Conservation (phyloP, 805 yeast genomes). For the Ogataea pilisensis region DNA sequence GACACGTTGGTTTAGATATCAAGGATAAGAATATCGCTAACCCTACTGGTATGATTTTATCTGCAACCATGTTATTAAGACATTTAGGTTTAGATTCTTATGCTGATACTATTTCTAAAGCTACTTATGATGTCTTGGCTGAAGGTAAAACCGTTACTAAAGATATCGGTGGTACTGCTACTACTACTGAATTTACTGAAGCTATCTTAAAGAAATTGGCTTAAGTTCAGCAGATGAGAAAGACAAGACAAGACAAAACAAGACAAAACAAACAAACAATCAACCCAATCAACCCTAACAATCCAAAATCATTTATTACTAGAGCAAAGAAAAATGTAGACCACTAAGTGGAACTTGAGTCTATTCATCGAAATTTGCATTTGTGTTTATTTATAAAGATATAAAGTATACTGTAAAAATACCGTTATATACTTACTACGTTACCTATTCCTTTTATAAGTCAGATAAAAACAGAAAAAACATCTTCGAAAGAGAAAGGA, state of each 20-base stretch:
- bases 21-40: slow-evolving; percentile 92
- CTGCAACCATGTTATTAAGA: slow-evolving; percentile 88
- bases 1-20: slow-evolving; percentile 98
- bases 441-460: too few relatives aligned
- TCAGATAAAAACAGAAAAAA: too few relatives aligned
- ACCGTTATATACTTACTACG: too few relatives aligned
- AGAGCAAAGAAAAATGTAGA: too few relatives aligned
- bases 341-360: too few relatives aligned
- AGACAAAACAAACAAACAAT: not conserved
- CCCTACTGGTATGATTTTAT: slow-evolving; percentile 96
- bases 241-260: not conserved
- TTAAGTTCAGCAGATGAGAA: slow-evolving; percentile 2
- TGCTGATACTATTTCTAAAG: slow-evolving; percentile 84
- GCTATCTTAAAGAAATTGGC: slow-evolving; percentile 75
- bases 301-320: too few relatives aligned
- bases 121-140: slow-evolving; percentile 84
- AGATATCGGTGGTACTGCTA: slow-evolving; percentile 86
- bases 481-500: too few relatives aligned
- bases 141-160: slow-evolving; percentile 83
- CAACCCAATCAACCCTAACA: not conserved
- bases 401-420: too few relatives aligned
- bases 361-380: too few relatives aligned
- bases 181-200: slow-evolving; percentile 92
- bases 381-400: too few relatives aligned
- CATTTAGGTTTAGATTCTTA: slow-evolving; percentile 84